These are phyloP conservation scores for Lentinula edodes DNA, from an alignment of 768 basidiomycete genomes.

Conservation along the genomic window DNA sequence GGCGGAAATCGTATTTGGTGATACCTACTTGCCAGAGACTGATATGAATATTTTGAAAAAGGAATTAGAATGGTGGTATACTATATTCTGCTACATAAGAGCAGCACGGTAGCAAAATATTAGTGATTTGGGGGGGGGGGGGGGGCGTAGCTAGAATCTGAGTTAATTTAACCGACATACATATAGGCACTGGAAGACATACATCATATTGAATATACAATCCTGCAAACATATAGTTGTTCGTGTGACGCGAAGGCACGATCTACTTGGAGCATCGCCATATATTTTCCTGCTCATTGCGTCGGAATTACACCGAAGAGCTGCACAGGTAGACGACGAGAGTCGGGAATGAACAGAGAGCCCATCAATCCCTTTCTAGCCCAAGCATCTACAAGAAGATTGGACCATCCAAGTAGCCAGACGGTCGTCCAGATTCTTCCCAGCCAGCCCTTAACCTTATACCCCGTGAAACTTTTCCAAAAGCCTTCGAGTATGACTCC, in stretches of 20 bases:
- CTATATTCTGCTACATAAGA: too few relatives aligned
- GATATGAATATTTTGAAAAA: too few relatives aligned
- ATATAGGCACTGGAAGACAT: too few relatives aligned
- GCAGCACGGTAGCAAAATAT: too few relatives aligned
- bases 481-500: conserved; percentile 44
- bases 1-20: too few relatives aligned
- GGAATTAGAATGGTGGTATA: too few relatives aligned
- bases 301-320: not conserved
- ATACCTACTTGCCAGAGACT: too few relatives aligned
- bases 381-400: conserved; percentile 47
- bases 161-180: too few relatives aligned
- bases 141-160: too few relatives aligned
- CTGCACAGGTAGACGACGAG: not conserved
- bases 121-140: too few relatives aligned
- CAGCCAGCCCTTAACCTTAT: conserved; percentile 36
- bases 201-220: not conserved
- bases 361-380: conserved; percentile 34
- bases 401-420: conserved; percentile 45
- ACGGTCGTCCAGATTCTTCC: conserved; percentile 48
- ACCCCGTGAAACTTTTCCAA: conserved; percentile 41
- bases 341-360: conserved; percentile 13
- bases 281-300: not conserved
- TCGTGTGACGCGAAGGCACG: not conserved
- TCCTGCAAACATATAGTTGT: not conserved
- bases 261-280: not conserved